Conservation (phyloP, 345 rosid genomes). For the Corchorus capsularis region DNA sequence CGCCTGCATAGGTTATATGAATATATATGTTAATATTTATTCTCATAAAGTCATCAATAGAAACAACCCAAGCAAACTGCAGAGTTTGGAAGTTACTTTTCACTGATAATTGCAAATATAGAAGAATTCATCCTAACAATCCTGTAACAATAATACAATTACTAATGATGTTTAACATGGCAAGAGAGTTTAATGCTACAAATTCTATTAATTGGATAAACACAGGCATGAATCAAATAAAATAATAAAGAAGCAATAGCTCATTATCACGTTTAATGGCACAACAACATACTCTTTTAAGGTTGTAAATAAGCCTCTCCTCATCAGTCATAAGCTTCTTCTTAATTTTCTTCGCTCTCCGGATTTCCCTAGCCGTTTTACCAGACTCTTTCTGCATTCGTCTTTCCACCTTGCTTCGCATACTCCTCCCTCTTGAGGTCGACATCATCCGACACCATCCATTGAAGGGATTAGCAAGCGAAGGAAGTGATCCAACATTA, state of each 20-base stretch:
- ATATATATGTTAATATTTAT: not conserved
- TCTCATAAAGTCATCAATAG: not conserved
- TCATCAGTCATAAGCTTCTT: constrained; percentile 98
- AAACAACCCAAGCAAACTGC: not conserved
- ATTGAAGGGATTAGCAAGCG: constrained; percentile 23
- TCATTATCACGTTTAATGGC: not conserved
- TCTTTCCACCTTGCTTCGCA: constrained; percentile 94
- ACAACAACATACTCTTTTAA: constrained; percentile 65
- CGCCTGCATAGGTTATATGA: constrained; percentile 53
- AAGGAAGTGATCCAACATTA: constrained; percentile 20
- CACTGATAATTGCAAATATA: not conserved
- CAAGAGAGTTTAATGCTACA: not conserved
- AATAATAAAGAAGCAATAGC: not conserved
- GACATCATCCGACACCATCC: constrained; percentile 73
- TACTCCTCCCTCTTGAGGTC: constrained; percentile 77
- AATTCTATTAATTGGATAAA: not conserved
- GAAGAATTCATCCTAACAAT: not conserved
- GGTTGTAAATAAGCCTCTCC: constrained; percentile 89
- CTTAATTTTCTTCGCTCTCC: constrained; percentile 87
- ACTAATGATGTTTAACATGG: not conserved
- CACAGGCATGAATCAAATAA: not conserved
- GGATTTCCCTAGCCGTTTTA: constrained; percentile 79
- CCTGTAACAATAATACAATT: not conserved
- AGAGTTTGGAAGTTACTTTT: not conserved
- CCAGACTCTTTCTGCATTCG: constrained; percentile 92